A percentile compares a stretch with the other conserved stretches of the same genome.
phyloP scores from a whole-genome alignment of 495 filamentous ascomycete genomes.

The Apiosordaria backusii region DNA sequence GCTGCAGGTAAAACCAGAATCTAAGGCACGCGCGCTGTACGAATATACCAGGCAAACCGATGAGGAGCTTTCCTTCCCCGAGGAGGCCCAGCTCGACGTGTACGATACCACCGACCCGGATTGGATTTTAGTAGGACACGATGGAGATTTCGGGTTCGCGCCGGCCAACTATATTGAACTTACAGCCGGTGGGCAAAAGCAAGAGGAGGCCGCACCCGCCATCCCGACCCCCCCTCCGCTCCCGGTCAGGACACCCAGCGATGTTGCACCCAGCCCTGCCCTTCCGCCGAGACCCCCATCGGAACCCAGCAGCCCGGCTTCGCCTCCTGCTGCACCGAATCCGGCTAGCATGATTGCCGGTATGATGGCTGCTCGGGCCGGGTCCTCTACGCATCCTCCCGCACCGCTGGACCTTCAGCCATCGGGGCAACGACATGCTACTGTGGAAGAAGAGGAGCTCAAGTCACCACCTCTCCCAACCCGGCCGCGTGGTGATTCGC shows the following conservation, averaged over 20 bases:
- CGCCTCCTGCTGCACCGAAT: constrained; percentile 45
- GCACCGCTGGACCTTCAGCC: constrained; percentile 25
- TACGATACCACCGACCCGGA: constrained; percentile 92
- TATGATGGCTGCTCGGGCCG: constrained; percentile 58
- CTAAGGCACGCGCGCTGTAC: constrained; percentile 80
- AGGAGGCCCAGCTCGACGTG: constrained; percentile 78
- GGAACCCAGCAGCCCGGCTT: constrained; percentile 26
- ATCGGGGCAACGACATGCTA: constrained; percentile 20
- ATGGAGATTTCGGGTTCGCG: constrained; percentile 88
- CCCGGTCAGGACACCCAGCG: constrained; percentile 30
- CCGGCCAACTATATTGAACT: constrained; percentile 96
- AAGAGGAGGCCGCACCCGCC: constrained; percentile 27
- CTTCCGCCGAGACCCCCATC: constrained; percentile 34
- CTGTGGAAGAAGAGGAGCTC: constrained; percentile 34
- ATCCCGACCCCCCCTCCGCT: constrained; percentile 31
- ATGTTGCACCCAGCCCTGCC: constrained; percentile 29
- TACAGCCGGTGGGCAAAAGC: constrained; percentile 26
- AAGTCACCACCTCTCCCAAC: constrained; percentile 57
- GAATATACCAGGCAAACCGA: constrained; percentile 97
- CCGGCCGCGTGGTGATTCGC: constrained; percentile 60
- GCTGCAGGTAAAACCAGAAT: constrained; percentile 63
- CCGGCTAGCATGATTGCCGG: constrained; percentile 69
- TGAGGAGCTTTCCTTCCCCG: constrained; percentile 92
- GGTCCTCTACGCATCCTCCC: constrained; percentile 23
- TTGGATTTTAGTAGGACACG: constrained; percentile 87